Evolutionary conservation across 2,329 filamentous ascomycete species (phyloP).

Genomic region (Cercospora zeina): DNA sequence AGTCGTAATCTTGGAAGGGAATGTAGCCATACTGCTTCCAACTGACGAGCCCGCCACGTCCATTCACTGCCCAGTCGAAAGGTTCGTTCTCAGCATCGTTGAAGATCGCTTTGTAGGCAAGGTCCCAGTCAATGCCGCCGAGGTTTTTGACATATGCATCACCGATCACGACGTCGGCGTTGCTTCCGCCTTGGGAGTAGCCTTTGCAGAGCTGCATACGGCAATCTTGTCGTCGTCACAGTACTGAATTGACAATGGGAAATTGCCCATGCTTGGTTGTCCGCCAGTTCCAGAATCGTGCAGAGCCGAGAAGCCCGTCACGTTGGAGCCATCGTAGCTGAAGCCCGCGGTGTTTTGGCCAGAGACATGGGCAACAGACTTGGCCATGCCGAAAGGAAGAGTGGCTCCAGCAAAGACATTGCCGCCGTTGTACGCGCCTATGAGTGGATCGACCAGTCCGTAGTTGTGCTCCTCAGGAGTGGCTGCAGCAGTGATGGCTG

Average conservation of each 20-base stretch:
- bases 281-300: conserved; percentile 55
- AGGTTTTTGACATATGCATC: conserved; percentile 69
- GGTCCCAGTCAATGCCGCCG: conserved; percentile 61
- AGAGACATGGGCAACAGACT: conserved; percentile 49
- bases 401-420: conserved; percentile 47
- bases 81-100: conserved; percentile 72
- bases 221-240: conserved; percentile 50
- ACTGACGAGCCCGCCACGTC: conserved; percentile 66
- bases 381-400: conserved; percentile 49
- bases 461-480: conserved; percentile 18
- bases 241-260: conserved; percentile 33
- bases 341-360: conserved; percentile 59
- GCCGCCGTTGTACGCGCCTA: conserved; percentile 44
- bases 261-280: conserved; percentile 29
- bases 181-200: conserved; percentile 54
- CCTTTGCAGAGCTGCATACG: conserved; percentile 71
- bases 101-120: conserved; percentile 68
- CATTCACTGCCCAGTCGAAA: conserved; percentile 67
- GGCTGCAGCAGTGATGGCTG: background rate
- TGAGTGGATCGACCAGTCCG: conserved; percentile 45
- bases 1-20: conserved; percentile 47
- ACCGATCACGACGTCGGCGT: conserved; percentile 61
- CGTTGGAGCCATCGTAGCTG: conserved; percentile 48
- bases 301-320: conserved; percentile 50
- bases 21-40: conserved; percentile 73